phyloP scores from a whole-genome alignment of 176 grass and related monocot genomes.

The Bolboschoenus planiculmis region DNA sequence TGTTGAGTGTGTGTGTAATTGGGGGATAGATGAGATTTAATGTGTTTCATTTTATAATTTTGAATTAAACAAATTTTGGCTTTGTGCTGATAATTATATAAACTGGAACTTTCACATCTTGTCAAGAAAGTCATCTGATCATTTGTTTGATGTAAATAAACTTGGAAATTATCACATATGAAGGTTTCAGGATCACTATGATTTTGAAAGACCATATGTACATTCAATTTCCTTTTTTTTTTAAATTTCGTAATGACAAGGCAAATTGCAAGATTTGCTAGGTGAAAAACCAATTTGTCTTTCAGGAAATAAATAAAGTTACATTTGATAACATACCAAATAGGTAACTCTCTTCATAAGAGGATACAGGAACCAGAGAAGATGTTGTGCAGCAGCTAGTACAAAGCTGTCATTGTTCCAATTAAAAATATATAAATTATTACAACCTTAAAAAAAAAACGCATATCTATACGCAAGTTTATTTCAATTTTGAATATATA shows the following conservation, averaged over 20 bases:
- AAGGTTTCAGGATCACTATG: background rate
- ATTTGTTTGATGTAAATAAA: background rate
- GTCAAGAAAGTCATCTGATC: background rate
- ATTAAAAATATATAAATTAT: background rate
- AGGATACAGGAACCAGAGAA: constrained; percentile 22
- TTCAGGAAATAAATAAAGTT: background rate
- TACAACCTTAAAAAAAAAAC: background rate
- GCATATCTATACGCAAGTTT: too few species aligned
- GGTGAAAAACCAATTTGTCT: background rate
- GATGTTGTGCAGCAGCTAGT: background rate
- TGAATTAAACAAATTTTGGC: background rate
- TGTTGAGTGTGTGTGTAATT: background rate
- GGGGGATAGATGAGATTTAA: background rate
- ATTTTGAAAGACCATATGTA: background rate
- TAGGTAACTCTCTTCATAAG: constrained; percentile 50
- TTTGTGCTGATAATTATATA: background rate
- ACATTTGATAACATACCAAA: constrained; percentile 25
- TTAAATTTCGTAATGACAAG: background rate
- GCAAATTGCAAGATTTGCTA: background rate
- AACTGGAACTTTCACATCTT: background rate
- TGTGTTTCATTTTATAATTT: background rate
- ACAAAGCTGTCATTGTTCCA: background rate
- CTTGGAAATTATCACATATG: background rate
- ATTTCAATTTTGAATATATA: background rate
- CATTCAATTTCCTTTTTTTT: background rate